Evolutionary conservation across 768 basidiomycete species (phyloP).

Genomic region (Boletus speciosus): DNA sequence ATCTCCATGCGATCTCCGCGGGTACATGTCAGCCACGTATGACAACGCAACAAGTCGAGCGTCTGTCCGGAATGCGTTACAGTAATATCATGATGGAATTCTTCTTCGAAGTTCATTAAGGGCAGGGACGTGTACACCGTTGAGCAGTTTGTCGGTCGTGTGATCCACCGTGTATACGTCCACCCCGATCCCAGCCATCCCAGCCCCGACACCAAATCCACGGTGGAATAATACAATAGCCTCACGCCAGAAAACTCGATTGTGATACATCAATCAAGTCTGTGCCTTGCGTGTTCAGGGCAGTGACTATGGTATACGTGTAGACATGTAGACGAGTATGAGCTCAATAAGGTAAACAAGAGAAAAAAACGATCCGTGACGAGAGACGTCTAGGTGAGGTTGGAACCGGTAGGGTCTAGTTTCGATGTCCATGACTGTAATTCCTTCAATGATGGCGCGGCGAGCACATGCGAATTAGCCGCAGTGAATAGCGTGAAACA

Average conservation of each 20-base stretch:
- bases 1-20: background rate
- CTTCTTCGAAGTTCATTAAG: constrained; percentile 15
- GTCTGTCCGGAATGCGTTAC: constrained; percentile 4
- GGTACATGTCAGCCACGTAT: constrained; percentile 1
- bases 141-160: background rate
- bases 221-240: background rate
- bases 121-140: background rate
- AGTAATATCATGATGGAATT: background rate
- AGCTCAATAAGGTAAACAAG: constrained; percentile 17
- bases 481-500: constrained; percentile 90
- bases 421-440: constrained; percentile 81
- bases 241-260: background rate
- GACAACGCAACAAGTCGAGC: constrained; percentile 10
- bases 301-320: constrained; percentile 28
- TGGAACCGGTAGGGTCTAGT: constrained; percentile 75
- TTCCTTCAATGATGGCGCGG: constrained; percentile 79
- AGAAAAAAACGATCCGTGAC: background rate
- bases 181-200: background rate
- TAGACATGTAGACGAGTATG: constrained; percentile 19
- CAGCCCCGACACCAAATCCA: background rate
- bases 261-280: constrained; percentile 1
- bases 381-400: constrained; percentile 35
- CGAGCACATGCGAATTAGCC: constrained; percentile 87
- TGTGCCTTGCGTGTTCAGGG: background rate
- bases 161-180: background rate